phyloP scores from a whole-genome alignment of 1,139 yeast genomes.

The Hanseniaspora uvarum region DNA sequence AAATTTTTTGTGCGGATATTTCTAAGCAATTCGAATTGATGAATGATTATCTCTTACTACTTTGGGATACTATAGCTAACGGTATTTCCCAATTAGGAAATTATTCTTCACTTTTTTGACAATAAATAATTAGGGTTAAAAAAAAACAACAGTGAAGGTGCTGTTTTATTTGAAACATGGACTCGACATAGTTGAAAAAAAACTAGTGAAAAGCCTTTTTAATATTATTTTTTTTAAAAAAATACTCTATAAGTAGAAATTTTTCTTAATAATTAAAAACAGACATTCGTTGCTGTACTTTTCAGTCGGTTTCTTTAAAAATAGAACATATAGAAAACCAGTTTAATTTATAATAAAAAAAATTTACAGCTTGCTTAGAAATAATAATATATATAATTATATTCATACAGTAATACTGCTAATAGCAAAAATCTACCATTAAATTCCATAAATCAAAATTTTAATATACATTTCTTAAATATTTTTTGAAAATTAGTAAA shows the following conservation, averaged over 20 bases:
- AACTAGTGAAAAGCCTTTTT: not conserved
- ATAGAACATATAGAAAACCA: not conserved
- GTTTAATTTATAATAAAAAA: not conserved
- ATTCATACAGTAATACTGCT: no score
- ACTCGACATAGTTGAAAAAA: not conserved
- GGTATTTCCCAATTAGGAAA: not conserved
- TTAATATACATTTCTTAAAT: not conserved
- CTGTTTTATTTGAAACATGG: not conserved
- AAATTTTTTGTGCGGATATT: not conserved
- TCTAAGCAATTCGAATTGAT: not conserved
- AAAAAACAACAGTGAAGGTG: not conserved
- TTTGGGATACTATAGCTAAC: not conserved
- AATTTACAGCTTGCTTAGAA: not conserved
- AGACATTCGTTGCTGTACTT: not conserved
- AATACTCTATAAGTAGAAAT: no score
- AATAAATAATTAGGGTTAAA: no score
- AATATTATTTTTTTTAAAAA: not conserved
- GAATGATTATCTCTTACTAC: not conserved
- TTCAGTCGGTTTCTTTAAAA: not conserved
- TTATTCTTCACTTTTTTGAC: no score
- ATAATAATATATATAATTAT: no score
- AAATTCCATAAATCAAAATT: not conserved
- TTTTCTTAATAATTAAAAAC: not conserved
- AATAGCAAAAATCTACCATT: not conserved
- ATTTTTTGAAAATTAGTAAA: no score